Percentiles rank a stretch among this genome's conserved stretches.
Conservation (phyloP, 306 rosid genomes). For the Quercus bicolor region DNA sequence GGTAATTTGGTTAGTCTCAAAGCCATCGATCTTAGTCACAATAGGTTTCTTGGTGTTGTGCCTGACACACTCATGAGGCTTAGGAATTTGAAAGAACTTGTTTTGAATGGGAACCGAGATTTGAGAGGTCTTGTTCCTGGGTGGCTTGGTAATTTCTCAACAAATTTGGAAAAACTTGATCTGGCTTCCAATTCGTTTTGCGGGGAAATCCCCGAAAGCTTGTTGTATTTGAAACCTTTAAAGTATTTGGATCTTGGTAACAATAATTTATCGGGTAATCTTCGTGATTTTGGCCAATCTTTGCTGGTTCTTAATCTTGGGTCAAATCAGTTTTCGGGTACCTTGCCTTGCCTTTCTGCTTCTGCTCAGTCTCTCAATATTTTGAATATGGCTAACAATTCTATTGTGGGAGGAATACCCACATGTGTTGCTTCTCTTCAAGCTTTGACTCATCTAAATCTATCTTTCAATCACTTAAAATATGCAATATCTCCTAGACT, state of each 20-base stretch:
- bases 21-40: constrained; percentile 60
- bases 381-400: constrained; percentile 76
- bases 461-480: constrained; percentile 71
- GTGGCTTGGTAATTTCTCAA: constrained; percentile 89
- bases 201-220: constrained; percentile 73
- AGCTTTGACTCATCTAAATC: constrained; percentile 70
- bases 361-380: constrained; percentile 57
- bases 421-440: constrained; percentile 76
- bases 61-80: constrained; percentile 69
- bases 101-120: constrained; percentile 57
- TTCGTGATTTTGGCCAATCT: constrained; percentile 68
- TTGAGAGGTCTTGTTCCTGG: constrained; percentile 70
- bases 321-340: constrained; percentile 83
- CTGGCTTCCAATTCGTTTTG: constrained; percentile 56
- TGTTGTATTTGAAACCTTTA: constrained; percentile 55
- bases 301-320: constrained; percentile 72
- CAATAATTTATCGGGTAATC: constrained; percentile 57
- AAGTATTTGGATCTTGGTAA: constrained; percentile 67
- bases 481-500: constrained; percentile 79
- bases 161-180: constrained; percentile 57
- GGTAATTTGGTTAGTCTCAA: constrained; percentile 51
- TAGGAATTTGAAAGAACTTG: constrained; percentile 56
- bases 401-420: constrained; percentile 80
- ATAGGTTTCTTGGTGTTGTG: constrained; percentile 60
- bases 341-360: constrained; percentile 87